Conservation (phyloP, 2,329 filamentous ascomycete genomes). For the Microthyrium microscopicum region DNA sequence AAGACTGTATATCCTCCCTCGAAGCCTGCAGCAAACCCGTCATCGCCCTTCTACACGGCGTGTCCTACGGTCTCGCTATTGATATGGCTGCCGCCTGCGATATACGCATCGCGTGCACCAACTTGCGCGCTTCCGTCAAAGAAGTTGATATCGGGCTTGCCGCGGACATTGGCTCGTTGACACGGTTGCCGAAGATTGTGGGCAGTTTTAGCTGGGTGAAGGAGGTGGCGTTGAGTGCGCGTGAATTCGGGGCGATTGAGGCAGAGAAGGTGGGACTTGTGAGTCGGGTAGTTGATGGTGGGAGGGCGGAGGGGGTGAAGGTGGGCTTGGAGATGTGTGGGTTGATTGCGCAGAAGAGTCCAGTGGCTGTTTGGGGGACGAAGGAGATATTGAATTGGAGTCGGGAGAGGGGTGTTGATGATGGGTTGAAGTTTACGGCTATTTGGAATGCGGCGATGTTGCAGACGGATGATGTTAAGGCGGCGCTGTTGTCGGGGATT, state of each 20-base stretch:
- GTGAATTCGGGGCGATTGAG: slow-evolving; percentile 52
- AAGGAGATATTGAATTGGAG: slow-evolving; percentile 77
- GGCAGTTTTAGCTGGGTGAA: slow-evolving; percentile 61
- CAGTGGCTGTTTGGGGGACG: slow-evolving; percentile 71
- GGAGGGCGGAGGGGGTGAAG: slow-evolving; percentile 44
- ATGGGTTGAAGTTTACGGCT: slow-evolving; percentile 67
- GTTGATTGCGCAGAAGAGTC: slow-evolving; percentile 63
- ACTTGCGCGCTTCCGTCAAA: slow-evolving; percentile 53
- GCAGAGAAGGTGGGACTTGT: slow-evolving; percentile 56
- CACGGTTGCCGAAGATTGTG: slow-evolving; percentile 56
- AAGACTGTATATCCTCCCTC: slow-evolving; percentile 56
- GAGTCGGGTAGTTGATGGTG: slow-evolving; percentile 42
- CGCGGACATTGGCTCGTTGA: slow-evolving; percentile 62
- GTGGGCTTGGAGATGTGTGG: slow-evolving; percentile 47
- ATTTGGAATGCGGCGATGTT: slow-evolving; percentile 77
- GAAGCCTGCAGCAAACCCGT: slow-evolving; percentile 73
- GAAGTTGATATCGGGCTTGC: slow-evolving; percentile 72
- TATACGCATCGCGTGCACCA: slow-evolving; percentile 46
- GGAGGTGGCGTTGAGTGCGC: slow-evolving; percentile 56
- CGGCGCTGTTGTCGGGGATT: slow-evolving; percentile 59
- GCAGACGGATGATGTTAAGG: slow-evolving; percentile 62
- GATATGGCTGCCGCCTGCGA: slow-evolving; percentile 50
- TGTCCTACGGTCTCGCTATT: slow-evolving; percentile 21
- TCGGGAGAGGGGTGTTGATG: slow-evolving; percentile 58
- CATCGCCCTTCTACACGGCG: slow-evolving; percentile 20